These are phyloP conservation scores for Globisporangium barbulae DNA, from an alignment of 352 stramenopile species.

Conservation along the genomic window DNA sequence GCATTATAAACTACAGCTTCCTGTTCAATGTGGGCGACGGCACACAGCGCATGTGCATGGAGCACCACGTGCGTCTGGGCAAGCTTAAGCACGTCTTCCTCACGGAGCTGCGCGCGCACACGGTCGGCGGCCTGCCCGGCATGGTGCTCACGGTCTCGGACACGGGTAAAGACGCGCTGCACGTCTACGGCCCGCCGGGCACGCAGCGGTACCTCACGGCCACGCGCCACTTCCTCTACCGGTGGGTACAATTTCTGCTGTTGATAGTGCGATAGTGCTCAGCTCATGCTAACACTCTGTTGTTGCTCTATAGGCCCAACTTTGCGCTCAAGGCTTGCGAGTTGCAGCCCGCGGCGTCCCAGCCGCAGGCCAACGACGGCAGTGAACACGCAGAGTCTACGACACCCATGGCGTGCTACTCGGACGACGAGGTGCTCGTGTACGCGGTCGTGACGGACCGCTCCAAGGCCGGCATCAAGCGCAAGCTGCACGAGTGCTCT, in stretches of 20 bases:
- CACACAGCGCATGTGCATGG: conserved; percentile 89
- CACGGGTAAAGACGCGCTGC: conserved; percentile 71
- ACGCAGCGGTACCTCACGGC: conserved; percentile 67
- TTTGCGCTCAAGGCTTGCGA: conserved; percentile 55
- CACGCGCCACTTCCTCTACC: conserved; percentile 83
- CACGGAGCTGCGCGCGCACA: conserved; percentile 74
- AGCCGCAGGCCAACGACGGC: neutral
- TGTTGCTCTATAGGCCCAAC: conserved; percentile 19
- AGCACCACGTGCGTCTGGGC: conserved; percentile 85
- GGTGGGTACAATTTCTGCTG: conserved; percentile 16
- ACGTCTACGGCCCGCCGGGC: conserved; percentile 66
- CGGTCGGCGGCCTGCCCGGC: conserved; percentile 79
- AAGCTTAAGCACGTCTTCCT: conserved; percentile 86
- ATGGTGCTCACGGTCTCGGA: conserved; percentile 90
- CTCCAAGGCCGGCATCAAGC: conserved; percentile 40
- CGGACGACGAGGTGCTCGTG: conserved; percentile 59
- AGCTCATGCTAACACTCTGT: neutral
- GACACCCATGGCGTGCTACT: conserved; percentile 29
- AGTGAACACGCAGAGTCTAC: neutral
- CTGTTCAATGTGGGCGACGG: conserved; percentile 90
- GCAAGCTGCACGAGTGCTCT: conserved; percentile 41
- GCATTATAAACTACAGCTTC: conserved; percentile 37
- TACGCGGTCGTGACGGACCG: conserved; percentile 36
- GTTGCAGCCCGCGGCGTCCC: conserved; percentile 9
- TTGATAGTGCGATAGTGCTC: neutral